phyloP scores from a whole-genome alignment of 148 eudicot species.

The Diospyros lotus region DNA sequence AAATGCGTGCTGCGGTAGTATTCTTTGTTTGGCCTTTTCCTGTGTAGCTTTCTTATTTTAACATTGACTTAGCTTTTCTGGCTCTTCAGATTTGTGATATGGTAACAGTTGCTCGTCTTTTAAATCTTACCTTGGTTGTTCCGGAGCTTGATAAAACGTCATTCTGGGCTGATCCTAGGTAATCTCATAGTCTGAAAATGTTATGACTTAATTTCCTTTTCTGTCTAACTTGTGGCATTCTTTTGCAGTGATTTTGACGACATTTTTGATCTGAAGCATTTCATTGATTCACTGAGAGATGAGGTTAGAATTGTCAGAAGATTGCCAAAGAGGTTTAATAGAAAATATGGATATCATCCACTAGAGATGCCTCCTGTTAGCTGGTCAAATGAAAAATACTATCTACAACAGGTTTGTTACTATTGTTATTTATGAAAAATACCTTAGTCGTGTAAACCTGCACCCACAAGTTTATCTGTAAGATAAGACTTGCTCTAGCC shows the following conservation, averaged over 20 bases:
- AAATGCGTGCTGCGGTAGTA: conserved; percentile 98
- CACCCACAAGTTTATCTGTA: not conserved
- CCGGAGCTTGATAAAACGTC: conserved; percentile 98
- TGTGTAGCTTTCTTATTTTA: conserved; percentile 11
- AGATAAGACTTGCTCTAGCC: too few species aligned
- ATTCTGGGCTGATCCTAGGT: conserved; percentile 99
- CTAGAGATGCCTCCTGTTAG: conserved; percentile 87
- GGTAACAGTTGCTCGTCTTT: conserved; percentile 88
- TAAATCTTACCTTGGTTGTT: conserved; percentile 90
- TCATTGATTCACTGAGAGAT: conserved; percentile 81
- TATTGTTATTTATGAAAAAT: not conserved
- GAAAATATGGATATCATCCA: conserved; percentile 54
- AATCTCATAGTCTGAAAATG: conserved; percentile 10
- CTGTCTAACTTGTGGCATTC: conserved; percentile 13
- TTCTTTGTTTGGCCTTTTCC: conserved; percentile 10
- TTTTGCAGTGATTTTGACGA: conserved; percentile 83
- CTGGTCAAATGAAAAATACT: conserved; percentile 93
- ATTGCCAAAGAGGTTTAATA: conserved; percentile 67
- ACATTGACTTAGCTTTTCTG: conserved; percentile 5
- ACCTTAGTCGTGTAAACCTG: not conserved
- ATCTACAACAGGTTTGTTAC: conserved; percentile 67
- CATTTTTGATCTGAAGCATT: conserved; percentile 84
- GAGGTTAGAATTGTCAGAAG: conserved; percentile 74
- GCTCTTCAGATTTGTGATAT: conserved; percentile 89
- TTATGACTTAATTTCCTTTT: not conserved